Evolutionary conservation across 2,329 filamentous ascomycete species (phyloP), one percentile per base, ranked within the genome.

Genomic region (Cucurbitaria berberidis): DNA sequence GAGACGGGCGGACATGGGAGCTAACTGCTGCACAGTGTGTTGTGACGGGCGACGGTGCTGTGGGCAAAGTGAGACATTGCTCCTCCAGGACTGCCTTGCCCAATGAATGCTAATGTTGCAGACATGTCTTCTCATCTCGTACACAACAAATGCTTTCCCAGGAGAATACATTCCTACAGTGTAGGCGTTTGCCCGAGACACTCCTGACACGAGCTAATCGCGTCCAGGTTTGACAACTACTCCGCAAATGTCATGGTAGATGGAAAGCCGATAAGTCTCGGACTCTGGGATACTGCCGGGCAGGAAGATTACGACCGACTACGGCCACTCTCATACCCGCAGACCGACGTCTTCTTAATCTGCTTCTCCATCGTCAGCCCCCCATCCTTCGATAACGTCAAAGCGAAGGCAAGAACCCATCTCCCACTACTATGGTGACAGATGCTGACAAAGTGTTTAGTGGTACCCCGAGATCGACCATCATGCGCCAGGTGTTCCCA

Each of bases 151-250:
- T 82, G 95, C 95, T 63, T 99, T 99, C 77, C 95, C 95, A n/a
- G 95, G 95, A 78, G 95, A 99, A 84, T 99, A 99, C 80, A 98
- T 99, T 69, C 95, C 95, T 65, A 99, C 95, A 69, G 95, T 99
- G 90, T 95, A 81, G n/a, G n/a, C 78, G 89, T 63, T 27, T 34
- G 30, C 15, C 49, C 8, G 19, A 39, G 43, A 22, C 10, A 32
- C n/a, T 21, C 30, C 46, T 63, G 41, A 40, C 51, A 19, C 49
- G 39, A 47, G 62, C 69, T 74, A 61, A 74, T 51, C 16, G 26
- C 40, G 30, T 45, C 55, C 66, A 96, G 92, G 60, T 98, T 98
- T 79, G 93, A 98, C 76, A 99, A 99, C 82, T 98, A 98, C 82
- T 96, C 93, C 32, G 95, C 95, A 62, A 96, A 92, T 82, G 95